phyloP scores from a whole-genome alignment of 345 rosid genomes.

The Eucalyptus pauciflora region DNA sequence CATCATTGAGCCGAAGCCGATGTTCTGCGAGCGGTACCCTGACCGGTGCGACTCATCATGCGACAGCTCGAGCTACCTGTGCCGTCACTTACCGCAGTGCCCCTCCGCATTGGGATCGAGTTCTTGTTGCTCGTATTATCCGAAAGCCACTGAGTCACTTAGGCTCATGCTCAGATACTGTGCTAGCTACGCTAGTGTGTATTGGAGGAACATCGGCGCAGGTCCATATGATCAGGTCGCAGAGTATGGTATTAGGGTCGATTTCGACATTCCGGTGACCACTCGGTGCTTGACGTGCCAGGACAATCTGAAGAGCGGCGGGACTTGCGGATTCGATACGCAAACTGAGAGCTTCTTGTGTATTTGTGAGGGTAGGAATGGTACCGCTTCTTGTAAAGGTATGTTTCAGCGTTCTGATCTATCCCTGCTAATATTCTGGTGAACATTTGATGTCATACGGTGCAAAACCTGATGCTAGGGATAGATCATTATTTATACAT shows the following conservation, averaged over 20 bases:
- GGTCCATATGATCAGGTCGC: slow-evolving; percentile 54
- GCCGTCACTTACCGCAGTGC: slow-evolving; percentile 81
- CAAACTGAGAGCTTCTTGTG: slow-evolving; percentile 53
- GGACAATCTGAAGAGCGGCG: slow-evolving; percentile 66
- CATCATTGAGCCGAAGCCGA: slow-evolving; percentile 70
- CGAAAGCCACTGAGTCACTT: slow-evolving; percentile 73
- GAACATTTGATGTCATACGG: neutral
- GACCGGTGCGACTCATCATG: slow-evolving; percentile 86
- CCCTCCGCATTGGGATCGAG: slow-evolving; percentile 25
- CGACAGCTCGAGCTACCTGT: slow-evolving; percentile 78
- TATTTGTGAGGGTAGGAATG: slow-evolving; percentile 48
- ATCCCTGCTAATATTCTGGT: neutral
- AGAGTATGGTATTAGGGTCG: slow-evolving; percentile 73
- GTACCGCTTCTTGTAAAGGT: slow-evolving; percentile 69
- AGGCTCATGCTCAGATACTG: slow-evolving; percentile 79
- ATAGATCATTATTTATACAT: neutral
- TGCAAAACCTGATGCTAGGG: neutral
- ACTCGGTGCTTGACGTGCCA: slow-evolving; percentile 70
- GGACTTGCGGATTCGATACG: slow-evolving; percentile 64
- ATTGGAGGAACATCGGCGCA: slow-evolving; percentile 59
- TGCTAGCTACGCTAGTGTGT: slow-evolving; percentile 71
- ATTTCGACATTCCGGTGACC: slow-evolving; percentile 78
- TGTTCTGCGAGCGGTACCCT: slow-evolving; percentile 80
- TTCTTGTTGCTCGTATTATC: slow-evolving; percentile 82
- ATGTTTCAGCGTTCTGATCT: neutral